A percentile compares a stretch with the other conserved stretches of the same genome.
These are phyloP conservation scores for Miscanthus lutarioriparius DNA, from an alignment of 176 grass and related monocot genomes.

Conservation along the genomic window DNA sequence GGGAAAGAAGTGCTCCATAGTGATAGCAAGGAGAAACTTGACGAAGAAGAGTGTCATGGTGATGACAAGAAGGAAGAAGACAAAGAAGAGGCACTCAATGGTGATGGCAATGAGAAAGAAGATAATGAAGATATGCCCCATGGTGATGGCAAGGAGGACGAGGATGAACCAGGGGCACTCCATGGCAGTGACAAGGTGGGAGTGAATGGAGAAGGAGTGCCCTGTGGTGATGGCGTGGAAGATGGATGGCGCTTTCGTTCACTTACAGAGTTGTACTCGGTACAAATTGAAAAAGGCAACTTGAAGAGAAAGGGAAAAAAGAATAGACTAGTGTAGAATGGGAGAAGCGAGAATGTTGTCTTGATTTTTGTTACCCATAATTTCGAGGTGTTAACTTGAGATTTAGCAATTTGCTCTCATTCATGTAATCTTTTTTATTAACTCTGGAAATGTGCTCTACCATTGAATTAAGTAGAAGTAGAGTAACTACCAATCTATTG, in stretches of 20 bases:
- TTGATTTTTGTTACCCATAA: too few species aligned
- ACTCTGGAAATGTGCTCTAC: too few species aligned
- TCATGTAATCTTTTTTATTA: not conserved
- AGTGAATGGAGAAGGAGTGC: not conserved
- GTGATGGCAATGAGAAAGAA: too few species aligned
- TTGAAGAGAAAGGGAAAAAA: not conserved
- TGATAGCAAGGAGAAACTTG: not conserved
- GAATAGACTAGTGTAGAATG: not conserved
- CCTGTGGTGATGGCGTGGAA: not conserved
- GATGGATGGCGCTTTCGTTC: not conserved
- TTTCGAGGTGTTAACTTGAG: not conserved
- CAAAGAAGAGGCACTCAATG: too few species aligned
- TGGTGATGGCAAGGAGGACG: not conserved
- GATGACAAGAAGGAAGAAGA: too few species aligned
- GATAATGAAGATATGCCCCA: not conserved
- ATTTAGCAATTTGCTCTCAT: not conserved
- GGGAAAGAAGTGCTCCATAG: not conserved
- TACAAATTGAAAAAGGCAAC: not conserved
- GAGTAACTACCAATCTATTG: too few species aligned
- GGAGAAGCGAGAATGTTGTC: too few species aligned
- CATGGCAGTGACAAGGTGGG: not conserved
- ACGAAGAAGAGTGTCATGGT: not conserved
- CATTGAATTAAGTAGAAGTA: too few species aligned
- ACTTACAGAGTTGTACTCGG: not conserved
- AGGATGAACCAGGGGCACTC: not conserved